phyloP scores from a whole-genome alignment of 805 yeast genomes.

The Yueomyces sp. region DNA sequence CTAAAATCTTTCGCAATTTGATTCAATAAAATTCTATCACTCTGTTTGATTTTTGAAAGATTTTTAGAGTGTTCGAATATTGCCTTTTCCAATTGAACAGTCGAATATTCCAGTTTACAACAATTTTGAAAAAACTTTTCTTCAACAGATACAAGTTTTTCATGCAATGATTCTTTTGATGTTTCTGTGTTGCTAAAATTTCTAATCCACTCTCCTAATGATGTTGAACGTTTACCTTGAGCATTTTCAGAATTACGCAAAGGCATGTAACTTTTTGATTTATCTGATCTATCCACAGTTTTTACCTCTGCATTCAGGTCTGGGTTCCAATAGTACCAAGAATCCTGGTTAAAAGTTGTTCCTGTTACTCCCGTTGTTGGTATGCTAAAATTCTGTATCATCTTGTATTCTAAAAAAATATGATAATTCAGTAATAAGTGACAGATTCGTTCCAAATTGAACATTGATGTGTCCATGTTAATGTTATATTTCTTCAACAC shows the following conservation, averaged over 20 bases:
- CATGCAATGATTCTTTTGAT: conserved; percentile 4
- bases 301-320: not conserved
- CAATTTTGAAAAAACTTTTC: conserved; percentile 4
- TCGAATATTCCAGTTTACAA: conserved; percentile 7
- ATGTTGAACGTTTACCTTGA: not conserved
- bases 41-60: conserved; percentile 1
- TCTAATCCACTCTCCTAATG: conserved; percentile 4
- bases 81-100: conserved; percentile 7
- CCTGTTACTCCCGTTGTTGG: not conserved
- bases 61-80: conserved; percentile 4
- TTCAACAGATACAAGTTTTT: conserved; percentile 6
- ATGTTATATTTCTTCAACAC: conserved; percentile 12
- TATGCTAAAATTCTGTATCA: not conserved
- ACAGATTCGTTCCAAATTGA: conserved; percentile 23
- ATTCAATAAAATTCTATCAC: not conserved
- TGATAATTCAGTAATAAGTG: conserved; percentile 16
- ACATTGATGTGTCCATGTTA: conserved; percentile 17
- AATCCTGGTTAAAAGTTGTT: conserved; percentile 3
- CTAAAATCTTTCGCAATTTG: not conserved
- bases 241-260: too few species aligned
- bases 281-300: too few species aligned
- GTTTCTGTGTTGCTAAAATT: conserved; percentile 4
- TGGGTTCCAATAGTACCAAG: conserved; percentile 6
- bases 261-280: too few species aligned
- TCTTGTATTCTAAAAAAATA: conserved; percentile 9